Evolutionary conservation across 495 filamentous ascomycete species (phyloP).

Genomic region (Talaromyces proteolyticus): DNA sequence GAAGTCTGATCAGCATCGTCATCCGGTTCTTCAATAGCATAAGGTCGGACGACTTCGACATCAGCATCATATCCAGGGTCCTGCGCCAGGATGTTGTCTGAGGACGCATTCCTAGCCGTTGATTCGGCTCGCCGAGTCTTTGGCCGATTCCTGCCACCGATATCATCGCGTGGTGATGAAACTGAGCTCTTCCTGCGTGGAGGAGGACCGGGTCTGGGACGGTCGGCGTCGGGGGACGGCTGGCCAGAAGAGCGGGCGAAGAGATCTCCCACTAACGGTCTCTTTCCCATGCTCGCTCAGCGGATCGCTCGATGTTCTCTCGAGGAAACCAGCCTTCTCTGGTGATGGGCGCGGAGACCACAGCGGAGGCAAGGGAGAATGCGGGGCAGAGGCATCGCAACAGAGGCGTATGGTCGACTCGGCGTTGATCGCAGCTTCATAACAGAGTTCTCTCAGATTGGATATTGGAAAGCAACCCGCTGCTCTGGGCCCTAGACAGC

Average conservation of each 20-base stretch:
- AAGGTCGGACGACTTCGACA: slow-evolving; percentile 24
- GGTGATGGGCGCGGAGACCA: not conserved
- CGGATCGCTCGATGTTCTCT: not conserved
- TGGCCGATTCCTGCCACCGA: not conserved
- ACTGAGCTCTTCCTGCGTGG: not conserved
- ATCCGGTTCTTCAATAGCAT: slow-evolving; percentile 39
- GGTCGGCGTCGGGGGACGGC: not conserved
- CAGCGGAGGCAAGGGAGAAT: not conserved
- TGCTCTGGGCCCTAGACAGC: no score
- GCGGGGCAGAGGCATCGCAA: slow-evolving; percentile 6
- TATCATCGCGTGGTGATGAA: not conserved
- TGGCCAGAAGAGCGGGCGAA: not conserved
- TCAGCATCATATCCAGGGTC: slow-evolving; percentile 5
- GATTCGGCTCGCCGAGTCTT: not conserved
- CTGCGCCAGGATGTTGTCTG: not conserved
- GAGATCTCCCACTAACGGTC: not conserved
- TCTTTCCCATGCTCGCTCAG: slow-evolving; percentile 3
- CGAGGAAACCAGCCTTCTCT: not conserved
- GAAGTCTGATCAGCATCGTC: slow-evolving; percentile 18
- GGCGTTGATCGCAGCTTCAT: no score
- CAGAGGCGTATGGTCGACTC: not conserved
- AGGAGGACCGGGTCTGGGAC: slow-evolving; percentile 3
- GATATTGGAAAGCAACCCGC: no score
- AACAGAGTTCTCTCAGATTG: no score
- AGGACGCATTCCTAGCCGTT: not conserved